These are phyloP conservation scores for Xylariomycetidae sp. DNA, from an alignment of 2,329 filamentous ascomycete genomes.

Conservation along the genomic window DNA sequence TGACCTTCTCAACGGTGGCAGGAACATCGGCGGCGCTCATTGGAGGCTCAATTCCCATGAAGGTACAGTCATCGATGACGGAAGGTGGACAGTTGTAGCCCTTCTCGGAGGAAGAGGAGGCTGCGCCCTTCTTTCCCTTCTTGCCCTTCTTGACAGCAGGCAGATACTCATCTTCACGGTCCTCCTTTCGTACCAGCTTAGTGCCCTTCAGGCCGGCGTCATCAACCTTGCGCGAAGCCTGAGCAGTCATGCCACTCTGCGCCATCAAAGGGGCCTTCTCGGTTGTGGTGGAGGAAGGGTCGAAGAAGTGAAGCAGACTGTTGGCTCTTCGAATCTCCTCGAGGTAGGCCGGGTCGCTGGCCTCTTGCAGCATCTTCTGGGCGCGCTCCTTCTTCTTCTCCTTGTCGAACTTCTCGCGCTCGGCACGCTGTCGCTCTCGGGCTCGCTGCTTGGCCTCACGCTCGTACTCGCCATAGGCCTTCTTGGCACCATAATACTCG, in stretches of 20 bases:
- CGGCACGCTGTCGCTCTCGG: slow-evolving; percentile 73
- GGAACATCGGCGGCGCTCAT: slow-evolving; percentile 82
- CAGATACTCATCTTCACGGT: slow-evolving; percentile 82
- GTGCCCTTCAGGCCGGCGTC: slow-evolving; percentile 80
- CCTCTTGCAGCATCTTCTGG: slow-evolving; percentile 72
- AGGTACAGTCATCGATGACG: slow-evolving; percentile 84
- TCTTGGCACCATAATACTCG: slow-evolving; percentile 75
- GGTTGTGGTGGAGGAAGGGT: slow-evolving; percentile 61
- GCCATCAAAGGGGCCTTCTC: slow-evolving; percentile 64
- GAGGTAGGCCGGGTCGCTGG: slow-evolving; percentile 80
- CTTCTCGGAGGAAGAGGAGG: slow-evolving; percentile 44
- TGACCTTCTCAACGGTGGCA: slow-evolving; percentile 77
- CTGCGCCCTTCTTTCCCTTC: slow-evolving; percentile 72
- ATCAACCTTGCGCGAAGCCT: slow-evolving; percentile 79
- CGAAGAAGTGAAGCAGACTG: slow-evolving; percentile 85
- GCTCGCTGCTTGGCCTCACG: slow-evolving; percentile 73
- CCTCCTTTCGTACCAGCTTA: slow-evolving; percentile 79
- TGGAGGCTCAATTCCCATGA: slow-evolving; percentile 81
- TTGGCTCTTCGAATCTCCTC: slow-evolving; percentile 90
- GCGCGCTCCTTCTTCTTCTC: slow-evolving; percentile 73
- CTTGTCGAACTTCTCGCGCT: slow-evolving; percentile 69
- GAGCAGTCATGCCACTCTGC: slow-evolving; percentile 70
- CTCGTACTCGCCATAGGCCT: slow-evolving; percentile 80
- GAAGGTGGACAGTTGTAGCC: slow-evolving; percentile 82
- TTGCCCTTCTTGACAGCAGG: slow-evolving; percentile 79